phyloP scores from a whole-genome alignment of 108 stramenopile genomes.

The Licmophora abbreviata region DNA sequence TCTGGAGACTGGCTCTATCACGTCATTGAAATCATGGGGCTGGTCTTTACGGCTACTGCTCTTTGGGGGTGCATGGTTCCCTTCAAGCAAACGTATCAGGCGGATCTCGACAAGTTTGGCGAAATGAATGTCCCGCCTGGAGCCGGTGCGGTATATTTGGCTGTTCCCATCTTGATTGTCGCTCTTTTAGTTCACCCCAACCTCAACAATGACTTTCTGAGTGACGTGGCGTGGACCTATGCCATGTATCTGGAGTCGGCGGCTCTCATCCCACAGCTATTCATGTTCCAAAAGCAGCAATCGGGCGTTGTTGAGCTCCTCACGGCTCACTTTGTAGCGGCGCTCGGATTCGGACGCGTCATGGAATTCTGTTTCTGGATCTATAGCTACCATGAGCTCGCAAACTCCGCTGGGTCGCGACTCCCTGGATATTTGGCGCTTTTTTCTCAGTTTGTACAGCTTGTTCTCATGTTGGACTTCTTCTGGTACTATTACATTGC shows the following conservation, averaged over 20 bases:
- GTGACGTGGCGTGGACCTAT: constrained; percentile 96
- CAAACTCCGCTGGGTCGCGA: constrained; percentile 73
- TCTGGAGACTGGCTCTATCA: constrained; percentile 99
- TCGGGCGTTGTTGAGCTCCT: constrained; percentile 75
- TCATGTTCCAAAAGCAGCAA: constrained; percentile 96
- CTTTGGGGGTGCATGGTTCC: constrained; percentile 74
- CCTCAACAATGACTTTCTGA: constrained; percentile 91
- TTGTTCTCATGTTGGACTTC: constrained; percentile 95
- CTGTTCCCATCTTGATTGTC: constrained; percentile 82
- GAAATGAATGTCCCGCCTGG: constrained; percentile 83
- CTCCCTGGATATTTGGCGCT: constrained; percentile 95
- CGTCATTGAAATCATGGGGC: constrained; percentile 77
- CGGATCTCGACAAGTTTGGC: constrained; percentile 86
- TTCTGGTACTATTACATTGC: constrained; percentile 96
- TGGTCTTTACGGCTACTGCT: constrained; percentile 68
- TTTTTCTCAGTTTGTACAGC: constrained; percentile 91
- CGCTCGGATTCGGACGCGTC: constrained; percentile 88
- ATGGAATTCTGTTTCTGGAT: constrained; percentile 97
- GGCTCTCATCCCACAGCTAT: constrained; percentile 94
- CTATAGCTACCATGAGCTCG: constrained; percentile 95
- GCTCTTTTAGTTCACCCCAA: constrained; percentile 87
- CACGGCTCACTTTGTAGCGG: constrained; percentile 91
- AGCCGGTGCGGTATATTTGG: constrained; percentile 73
- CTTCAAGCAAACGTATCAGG: constrained; percentile 85
- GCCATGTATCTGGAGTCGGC: constrained; percentile 97